Base-by-base conservation (phyloP, 768 basidiomycete species). In the Lenzites betulinus region DNA sequence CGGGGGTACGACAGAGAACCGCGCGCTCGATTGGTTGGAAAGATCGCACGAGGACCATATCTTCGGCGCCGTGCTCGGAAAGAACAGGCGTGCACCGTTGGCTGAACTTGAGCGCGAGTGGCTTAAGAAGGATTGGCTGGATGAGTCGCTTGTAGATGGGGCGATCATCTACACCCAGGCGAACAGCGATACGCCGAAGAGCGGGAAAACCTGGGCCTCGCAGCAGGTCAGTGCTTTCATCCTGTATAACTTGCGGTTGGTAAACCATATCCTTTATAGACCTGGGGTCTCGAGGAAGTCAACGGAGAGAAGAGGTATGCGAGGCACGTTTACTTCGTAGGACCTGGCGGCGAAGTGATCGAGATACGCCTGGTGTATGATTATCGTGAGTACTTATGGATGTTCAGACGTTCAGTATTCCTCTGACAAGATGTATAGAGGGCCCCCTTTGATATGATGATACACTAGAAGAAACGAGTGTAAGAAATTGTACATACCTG, bases 211-310 rank as follows among this genome's bases (percentile, higher is more conserved):
- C 6, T 92, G 90, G 90, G 81, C 75, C 60, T 86, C 79, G 1
- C 71, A 84, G 43, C 87, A 89, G 81, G 90, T 88, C 57, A 36
- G 75, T 64, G 42, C 26, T 28, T 50, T 48, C 54, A 4, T 20
- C 25, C 36, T 15, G 43, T 51, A 7, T 39, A 30, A 56, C 79
- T 80, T 73, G 78, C 16, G 57, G 38, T 60, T 16, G 26, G 30
- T 5, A 11, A 33, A 33, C 23, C 9, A n/a, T 5, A 0, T 22
- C 7, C 20, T 7, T 39, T 5, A 26, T 42, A 80, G 80, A 73
- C 73, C 2, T 91, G 89, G 89, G 89, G 88, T 23, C 79, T 90
- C 22, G 78, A 87, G 66, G 76, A 77, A 4, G 74, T 87, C 64
- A 74, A 87, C 15, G 84, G 78, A 26, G 82, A 83, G 67, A 81